Evolutionary conservation across 441 rosid genomes (phyloP).

Genomic region (Bruguiera hainesii): DNA sequence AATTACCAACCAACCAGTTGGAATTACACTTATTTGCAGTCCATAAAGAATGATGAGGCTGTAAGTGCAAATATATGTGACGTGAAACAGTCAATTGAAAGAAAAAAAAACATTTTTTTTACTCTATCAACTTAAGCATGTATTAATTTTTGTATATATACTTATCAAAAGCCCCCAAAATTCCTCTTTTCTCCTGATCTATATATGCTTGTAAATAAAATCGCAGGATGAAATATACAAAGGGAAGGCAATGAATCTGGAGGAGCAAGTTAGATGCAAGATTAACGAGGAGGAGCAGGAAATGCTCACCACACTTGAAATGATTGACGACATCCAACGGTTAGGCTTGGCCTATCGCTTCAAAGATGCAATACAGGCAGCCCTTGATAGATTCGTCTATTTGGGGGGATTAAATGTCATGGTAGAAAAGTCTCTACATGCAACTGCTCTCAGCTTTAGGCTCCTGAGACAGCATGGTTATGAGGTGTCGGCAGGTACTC

Average conservation of each 20-base stretch:
- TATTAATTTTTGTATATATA: no score
- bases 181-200: no score
- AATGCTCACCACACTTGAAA: slow-evolving; percentile 19
- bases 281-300: slow-evolving; percentile 20
- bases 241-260: slow-evolving; percentile 22
- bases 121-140: no score
- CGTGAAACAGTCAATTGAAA: no score
- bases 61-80: slow-evolving; percentile 1
- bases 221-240: slow-evolving; percentile 23
- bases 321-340: slow-evolving; percentile 48
- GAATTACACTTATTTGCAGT: slow-evolving; percentile 34
- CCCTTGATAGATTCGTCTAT: slow-evolving; percentile 15
- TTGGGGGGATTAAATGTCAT: background rate
- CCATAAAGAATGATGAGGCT: slow-evolving; percentile 22
- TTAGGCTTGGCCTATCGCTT: slow-evolving; percentile 38
- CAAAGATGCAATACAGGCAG: slow-evolving; percentile 27
- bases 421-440: slow-evolving; percentile 20
- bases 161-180: no score
- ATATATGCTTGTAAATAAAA: background rate
- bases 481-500: slow-evolving; percentile 38
- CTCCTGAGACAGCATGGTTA: slow-evolving; percentile 40
- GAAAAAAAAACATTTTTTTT: no score
- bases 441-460: slow-evolving; percentile 39
- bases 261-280: slow-evolving; percentile 28
- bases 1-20: slow-evolving; percentile 36